Evolutionary conservation across 2,329 filamentous ascomycete species (phyloP).

Genomic region (Triangularia verruculosa): DNA sequence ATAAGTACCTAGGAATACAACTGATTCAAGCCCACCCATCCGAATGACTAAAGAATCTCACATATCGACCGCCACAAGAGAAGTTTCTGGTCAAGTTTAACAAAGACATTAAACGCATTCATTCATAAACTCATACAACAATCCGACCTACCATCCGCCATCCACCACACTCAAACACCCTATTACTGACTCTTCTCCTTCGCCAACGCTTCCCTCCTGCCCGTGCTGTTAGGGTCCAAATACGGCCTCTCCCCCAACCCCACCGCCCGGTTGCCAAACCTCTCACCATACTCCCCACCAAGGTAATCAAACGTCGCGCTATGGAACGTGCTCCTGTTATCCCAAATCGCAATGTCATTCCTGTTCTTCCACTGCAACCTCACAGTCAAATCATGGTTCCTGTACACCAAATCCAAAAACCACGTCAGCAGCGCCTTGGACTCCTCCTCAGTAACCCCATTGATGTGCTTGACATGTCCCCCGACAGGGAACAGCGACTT

Average conservation of each 20-base stretch:
- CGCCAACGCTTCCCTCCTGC: conserved; percentile 39
- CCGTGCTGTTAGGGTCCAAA: conserved; percentile 49
- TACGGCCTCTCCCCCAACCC: conserved; percentile 55
- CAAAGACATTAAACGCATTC: not conserved
- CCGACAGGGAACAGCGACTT: conserved; percentile 50
- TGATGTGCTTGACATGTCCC: conserved; percentile 41
- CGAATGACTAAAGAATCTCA: too few species aligned
- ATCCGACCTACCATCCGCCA: not conserved
- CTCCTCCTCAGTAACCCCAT: conserved; percentile 43
- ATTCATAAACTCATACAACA: not conserved
- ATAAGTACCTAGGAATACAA: too few species aligned
- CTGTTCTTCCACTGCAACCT: conserved; percentile 44
- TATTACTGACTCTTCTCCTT: not conserved
- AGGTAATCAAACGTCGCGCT: conserved; percentile 56
- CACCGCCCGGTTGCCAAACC: conserved; percentile 52
- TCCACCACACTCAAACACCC: not conserved
- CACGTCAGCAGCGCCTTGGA: conserved; percentile 41
- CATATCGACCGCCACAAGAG: too few species aligned
- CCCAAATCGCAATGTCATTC: conserved; percentile 55
- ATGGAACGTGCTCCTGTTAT: conserved; percentile 58
- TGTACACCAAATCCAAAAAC: conserved; percentile 40
- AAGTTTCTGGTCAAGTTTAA: too few species aligned
- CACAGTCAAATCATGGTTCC: conserved; percentile 50
- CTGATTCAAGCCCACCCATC: too few species aligned
- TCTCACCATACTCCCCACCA: conserved; percentile 44